Conservation (phyloP, 805 yeast genomes). For the Ogataea naganishii region DNA sequence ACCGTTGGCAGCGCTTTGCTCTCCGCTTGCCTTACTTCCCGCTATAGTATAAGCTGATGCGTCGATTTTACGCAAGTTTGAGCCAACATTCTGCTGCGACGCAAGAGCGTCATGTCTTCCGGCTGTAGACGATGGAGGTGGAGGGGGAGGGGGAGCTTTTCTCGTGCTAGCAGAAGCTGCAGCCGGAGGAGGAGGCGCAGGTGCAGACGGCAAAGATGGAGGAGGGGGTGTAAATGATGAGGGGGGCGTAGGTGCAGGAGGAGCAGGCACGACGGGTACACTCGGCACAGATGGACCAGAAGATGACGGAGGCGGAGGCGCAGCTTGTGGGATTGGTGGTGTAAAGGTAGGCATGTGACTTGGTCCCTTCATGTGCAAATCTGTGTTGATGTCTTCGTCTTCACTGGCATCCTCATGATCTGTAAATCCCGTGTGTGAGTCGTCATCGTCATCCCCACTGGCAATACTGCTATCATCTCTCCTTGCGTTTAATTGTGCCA, state of each 20-base stretch:
- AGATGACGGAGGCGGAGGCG: slow-evolving; percentile 7
- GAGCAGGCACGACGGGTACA: neutral
- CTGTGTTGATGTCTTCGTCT: slow-evolving; percentile 2
- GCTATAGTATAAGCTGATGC: slow-evolving; percentile 59
- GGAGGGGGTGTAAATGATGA: slow-evolving; percentile 4
- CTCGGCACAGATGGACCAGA: slow-evolving; percentile 3
- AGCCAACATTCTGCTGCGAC: slow-evolving; percentile 36
- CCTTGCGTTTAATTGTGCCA: slow-evolving; percentile 40
- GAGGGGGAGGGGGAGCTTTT: slow-evolving; percentile 23
- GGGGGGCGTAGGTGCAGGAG: slow-evolving; percentile 6
- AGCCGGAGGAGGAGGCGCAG: slow-evolving; percentile 6
- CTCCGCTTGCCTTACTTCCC: slow-evolving; percentile 17
- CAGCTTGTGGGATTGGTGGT: slow-evolving; percentile 8
- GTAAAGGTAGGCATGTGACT: slow-evolving; percentile 6
- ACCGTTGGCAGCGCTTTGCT: slow-evolving; percentile 8
- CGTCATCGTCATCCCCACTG: slow-evolving; percentile 14
- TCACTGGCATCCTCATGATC: slow-evolving; percentile 15
- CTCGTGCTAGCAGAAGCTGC: slow-evolving; percentile 5
- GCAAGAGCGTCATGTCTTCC: slow-evolving; percentile 5
- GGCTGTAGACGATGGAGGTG: slow-evolving; percentile 15
- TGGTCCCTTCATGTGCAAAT: slow-evolving; percentile 1
- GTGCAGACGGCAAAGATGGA: slow-evolving; percentile 4
- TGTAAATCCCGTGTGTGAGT: slow-evolving; percentile 13
- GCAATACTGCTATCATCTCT: slow-evolving; percentile 38
- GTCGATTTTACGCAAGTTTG: slow-evolving; percentile 49